Percentiles rank a stretch among this genome's conserved stretches.
These are phyloP conservation scores for Incumbomyces lentus DNA, from an alignment of 2,329 filamentous ascomycete genomes.

Conservation along the genomic window DNA sequence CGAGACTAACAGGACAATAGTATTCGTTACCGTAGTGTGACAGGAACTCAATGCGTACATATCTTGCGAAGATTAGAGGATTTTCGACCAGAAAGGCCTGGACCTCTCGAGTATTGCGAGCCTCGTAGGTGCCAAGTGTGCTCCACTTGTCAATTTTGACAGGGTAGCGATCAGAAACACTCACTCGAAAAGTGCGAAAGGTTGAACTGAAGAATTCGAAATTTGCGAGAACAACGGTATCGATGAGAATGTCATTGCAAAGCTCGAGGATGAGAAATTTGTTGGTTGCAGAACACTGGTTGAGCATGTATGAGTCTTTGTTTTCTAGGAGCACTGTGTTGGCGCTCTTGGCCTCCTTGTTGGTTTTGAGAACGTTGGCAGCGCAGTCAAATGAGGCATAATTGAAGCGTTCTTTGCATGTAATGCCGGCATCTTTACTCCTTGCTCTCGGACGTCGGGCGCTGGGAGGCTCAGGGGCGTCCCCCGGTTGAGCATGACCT, in stretches of 20 bases:
- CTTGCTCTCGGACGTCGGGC: constrained; percentile 49
- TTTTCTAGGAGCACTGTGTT: constrained; percentile 89
- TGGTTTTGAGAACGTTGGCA: constrained; percentile 84
- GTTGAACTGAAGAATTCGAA: constrained; percentile 99
- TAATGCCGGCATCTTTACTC: constrained; percentile 90
- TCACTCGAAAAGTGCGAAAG: constrained; percentile 80
- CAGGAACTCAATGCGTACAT: constrained; percentile 81
- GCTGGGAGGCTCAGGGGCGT: constrained; percentile 32
- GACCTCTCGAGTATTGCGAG: constrained; percentile 82
- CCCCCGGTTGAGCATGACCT: constrained; percentile 20
- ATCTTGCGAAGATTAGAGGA: constrained; percentile 89
- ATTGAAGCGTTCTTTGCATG: constrained; percentile 94
- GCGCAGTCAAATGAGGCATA: constrained; percentile 97
- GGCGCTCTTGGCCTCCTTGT: constrained; percentile 72
- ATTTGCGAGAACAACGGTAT: constrained; percentile 94
- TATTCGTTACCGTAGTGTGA: constrained; percentile 94
- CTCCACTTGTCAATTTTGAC: constrained; percentile 89
- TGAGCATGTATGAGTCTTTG: constrained; percentile 97
- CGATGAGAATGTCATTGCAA: constrained; percentile 75
- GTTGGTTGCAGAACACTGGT: constrained; percentile 74
- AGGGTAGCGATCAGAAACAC: constrained; percentile 88
- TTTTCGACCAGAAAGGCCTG: constrained; percentile 92
- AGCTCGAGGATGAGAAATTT: constrained; percentile 94
- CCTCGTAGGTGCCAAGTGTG: constrained; percentile 77
- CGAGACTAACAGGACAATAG: constrained; percentile 83